Percentiles rank a stretch among this genome's conserved stretches.
These are phyloP conservation scores for Pecoramyces ruminantium DNA, from an alignment of 192 early-diverging fungal genomes.

Conservation along the genomic window DNA sequence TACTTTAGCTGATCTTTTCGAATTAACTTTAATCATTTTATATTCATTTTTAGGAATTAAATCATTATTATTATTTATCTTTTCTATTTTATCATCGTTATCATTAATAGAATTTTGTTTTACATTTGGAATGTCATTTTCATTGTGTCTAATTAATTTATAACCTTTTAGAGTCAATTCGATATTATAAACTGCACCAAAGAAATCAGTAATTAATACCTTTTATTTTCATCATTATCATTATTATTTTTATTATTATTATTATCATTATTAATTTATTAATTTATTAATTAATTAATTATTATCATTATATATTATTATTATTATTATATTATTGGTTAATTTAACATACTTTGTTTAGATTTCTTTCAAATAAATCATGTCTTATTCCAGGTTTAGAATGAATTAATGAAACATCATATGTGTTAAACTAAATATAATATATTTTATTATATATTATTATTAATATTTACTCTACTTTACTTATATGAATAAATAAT, in stretches of 20 bases:
- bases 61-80: background rate
- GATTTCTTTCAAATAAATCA: slow-evolving; percentile 62
- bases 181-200: background rate
- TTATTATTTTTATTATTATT: no score
- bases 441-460: no score
- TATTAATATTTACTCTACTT: no score
- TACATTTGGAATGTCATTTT: background rate
- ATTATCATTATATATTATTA: no score
- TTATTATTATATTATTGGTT: background rate
- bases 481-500: no score
- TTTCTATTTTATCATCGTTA: background rate
- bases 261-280: no score
- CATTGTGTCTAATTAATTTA: background rate
- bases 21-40: background rate
- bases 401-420: slow-evolving; percentile 50
- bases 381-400: slow-evolving; percentile 73
- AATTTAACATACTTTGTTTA: slow-evolving; percentile 45
- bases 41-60: background rate
- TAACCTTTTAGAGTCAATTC: background rate
- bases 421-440: slow-evolving; percentile 51
- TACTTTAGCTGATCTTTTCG: background rate
- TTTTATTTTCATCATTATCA: background rate
- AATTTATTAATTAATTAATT: no score
- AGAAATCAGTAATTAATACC: background rate
- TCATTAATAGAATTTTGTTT: background rate